These are phyloP conservation scores for Albizia julibrissin DNA, from an alignment of 306 rosid genomes.

Conservation along the genomic window DNA sequence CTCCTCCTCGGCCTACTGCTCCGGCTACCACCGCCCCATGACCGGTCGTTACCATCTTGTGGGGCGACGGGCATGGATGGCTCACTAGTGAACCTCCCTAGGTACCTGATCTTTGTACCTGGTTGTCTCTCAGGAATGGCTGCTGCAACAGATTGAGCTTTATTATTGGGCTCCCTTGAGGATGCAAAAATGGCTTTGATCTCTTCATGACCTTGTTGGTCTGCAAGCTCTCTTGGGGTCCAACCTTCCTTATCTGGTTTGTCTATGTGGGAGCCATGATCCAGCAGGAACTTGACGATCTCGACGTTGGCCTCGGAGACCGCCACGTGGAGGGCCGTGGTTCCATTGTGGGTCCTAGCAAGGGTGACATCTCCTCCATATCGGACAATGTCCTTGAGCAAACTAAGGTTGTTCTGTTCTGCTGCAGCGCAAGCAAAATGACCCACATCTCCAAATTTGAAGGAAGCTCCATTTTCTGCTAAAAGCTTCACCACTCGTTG, in stretches of 20 bases:
- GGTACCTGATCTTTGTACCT: conserved; percentile 40
- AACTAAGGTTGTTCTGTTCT: conserved; percentile 47
- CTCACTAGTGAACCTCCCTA: conserved; percentile 80
- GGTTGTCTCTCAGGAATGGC: conserved; percentile 43
- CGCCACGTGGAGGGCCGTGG: conserved; percentile 67
- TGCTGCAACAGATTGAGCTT: conserved; percentile 36
- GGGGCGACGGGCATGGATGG: conserved; percentile 59
- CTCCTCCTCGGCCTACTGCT: conserved; percentile 54
- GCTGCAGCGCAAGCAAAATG: conserved; percentile 44
- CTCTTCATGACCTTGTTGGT: conserved; percentile 65
- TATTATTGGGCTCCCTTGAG: conserved; percentile 1
- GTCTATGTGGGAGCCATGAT: conserved; percentile 54
- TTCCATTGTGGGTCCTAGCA: conserved; percentile 32
- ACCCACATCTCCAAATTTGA: conserved; percentile 38
- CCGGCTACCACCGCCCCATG: conserved; percentile 33
- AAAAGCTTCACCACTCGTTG: conserved; percentile 48
- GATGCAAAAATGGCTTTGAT: conserved; percentile 43
- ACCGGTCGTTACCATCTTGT: conserved; percentile 37
- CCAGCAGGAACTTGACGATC: conserved; percentile 53
- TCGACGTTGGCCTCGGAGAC: conserved; percentile 56
- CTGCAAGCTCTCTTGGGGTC: conserved; percentile 65
- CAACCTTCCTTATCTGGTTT: conserved; percentile 49
- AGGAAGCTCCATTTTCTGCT: conserved; percentile 53
- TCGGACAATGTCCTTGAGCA: conserved; percentile 42
- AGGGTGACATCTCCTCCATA: conserved; percentile 48